phyloP scores from a whole-genome alignment of 2,329 filamentous ascomycete genomes.

The Aspergillus costaricaensis region DNA sequence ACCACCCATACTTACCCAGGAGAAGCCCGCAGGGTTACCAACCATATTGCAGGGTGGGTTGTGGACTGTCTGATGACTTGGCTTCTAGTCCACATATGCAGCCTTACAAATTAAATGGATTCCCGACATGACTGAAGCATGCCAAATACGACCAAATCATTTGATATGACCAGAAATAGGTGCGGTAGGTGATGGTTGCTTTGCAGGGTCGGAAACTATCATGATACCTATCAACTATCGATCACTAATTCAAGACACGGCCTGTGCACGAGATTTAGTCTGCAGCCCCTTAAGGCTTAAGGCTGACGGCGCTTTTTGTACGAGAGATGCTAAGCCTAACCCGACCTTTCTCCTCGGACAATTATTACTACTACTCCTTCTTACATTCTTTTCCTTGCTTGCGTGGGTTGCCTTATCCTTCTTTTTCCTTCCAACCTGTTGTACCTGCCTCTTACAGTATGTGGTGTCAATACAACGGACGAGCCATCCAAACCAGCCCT shows the following conservation, averaged over 20 bases:
- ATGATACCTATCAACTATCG: conserved; percentile 1
- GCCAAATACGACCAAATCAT: not conserved
- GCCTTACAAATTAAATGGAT: not conserved
- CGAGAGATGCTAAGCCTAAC: conserved; percentile 9
- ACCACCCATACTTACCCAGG: not conserved
- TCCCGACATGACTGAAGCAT: not conserved
- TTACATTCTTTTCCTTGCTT: conserved; percentile 1
- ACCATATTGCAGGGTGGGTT: not conserved
- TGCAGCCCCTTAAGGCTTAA: conserved; percentile 42
- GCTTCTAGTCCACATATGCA: not conserved
- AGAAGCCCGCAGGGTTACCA: not conserved
- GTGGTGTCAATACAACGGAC: not conserved
- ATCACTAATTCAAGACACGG: conserved; percentile 2
- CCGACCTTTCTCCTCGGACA: conserved; percentile 15
- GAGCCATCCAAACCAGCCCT: not conserved
- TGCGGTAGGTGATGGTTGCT: not conserved
- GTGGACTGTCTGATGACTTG: not conserved
- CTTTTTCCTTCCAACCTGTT: not conserved
- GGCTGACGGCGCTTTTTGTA: conserved; percentile 31
- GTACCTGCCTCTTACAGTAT: not conserved
- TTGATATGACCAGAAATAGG: not conserved
- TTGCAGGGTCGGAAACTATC: not conserved
- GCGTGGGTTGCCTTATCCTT: not conserved
- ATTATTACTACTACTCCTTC: not conserved
- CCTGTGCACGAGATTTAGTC: conserved; percentile 21